Evolutionary conservation across 2,329 filamentous ascomycete genomes (phyloP).

Genomic region (Talaromyces atroroseus): DNA sequence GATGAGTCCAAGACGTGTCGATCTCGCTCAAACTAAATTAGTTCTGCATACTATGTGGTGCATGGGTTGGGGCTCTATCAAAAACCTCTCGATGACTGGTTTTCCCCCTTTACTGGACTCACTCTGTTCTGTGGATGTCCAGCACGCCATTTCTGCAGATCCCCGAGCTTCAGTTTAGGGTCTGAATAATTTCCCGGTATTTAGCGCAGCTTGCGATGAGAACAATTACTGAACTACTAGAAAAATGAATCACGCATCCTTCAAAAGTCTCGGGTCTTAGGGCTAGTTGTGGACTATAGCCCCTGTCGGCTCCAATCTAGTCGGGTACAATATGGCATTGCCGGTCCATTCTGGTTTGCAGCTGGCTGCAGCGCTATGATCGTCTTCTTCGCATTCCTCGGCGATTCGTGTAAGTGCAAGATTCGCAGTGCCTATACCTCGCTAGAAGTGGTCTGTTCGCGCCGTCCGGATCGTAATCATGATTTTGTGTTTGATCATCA

Average conservation of each 20-base stretch:
- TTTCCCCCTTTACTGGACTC: no score
- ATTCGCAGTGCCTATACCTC: conserved; percentile 52
- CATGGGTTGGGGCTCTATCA: no score
- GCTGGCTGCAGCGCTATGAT: conserved; percentile 54
- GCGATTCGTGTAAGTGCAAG: conserved; percentile 49
- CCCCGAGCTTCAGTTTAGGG: no score
- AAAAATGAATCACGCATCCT: no score
- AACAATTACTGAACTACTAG: no score
- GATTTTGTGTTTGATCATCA: conserved; percentile 49
- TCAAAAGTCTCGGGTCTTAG: conserved; percentile 44
- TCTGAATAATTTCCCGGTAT: no score
- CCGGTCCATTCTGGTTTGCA: conserved; percentile 55
- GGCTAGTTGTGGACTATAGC: conserved; percentile 54
- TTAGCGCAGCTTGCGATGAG: no score
- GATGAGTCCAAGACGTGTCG: conserved; percentile 15
- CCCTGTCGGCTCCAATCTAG: conserved; percentile 46
- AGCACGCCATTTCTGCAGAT: no score
- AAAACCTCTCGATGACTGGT: neutral
- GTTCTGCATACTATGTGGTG: no score
- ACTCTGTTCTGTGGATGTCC: no score
- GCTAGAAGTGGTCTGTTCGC: conserved; percentile 46
- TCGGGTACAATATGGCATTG: conserved; percentile 53
- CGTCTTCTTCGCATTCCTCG: conserved; percentile 49
- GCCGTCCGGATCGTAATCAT: conserved; percentile 50
- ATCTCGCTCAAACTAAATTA: neutral